Conservation (phyloP, 1,139 yeast species). For the Arxiozyma heterogenica region DNA sequence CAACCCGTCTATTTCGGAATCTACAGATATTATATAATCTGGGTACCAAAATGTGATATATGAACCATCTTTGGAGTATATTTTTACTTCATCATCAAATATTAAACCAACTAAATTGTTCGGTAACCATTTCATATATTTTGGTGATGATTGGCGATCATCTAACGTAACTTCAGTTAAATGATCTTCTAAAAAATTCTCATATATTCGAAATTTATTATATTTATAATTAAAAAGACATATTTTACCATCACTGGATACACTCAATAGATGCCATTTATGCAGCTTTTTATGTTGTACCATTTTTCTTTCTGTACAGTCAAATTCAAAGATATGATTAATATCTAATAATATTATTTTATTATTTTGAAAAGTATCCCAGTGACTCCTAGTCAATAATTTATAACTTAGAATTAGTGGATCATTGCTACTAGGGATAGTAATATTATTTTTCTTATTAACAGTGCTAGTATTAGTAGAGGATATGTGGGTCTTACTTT, state of each 20-base stretch:
- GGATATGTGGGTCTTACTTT: neutral
- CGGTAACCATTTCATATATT: constrained; percentile 70
- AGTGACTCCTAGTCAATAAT: constrained; percentile 25
- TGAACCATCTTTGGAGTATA: constrained; percentile 66
- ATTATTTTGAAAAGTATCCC: constrained; percentile 18
- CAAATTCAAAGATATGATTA: constrained; percentile 15
- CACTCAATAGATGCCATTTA: constrained; percentile 44
- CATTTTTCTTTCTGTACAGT: constrained; percentile 8
- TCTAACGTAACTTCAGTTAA: constrained; percentile 42
- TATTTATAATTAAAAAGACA: constrained; percentile 42
- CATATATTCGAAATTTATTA: constrained; percentile 46
- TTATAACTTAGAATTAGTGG: constrained; percentile 9
- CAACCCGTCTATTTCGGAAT: constrained; percentile 63
- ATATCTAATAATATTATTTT: constrained; percentile 20
- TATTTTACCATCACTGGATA: constrained; percentile 55
- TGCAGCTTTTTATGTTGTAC: constrained; percentile 34
- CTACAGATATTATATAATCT: constrained; percentile 33
- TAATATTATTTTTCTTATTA: no score
- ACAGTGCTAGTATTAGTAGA: neutral
- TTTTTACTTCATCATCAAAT: constrained; percentile 52
- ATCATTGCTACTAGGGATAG: neutral
- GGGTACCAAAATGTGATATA: constrained; percentile 37
- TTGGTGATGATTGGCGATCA: constrained; percentile 28
- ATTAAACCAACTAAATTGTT: constrained; percentile 61
- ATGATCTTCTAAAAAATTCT: constrained; percentile 37